Percentiles rank a stretch among this genome's conserved stretches.
These are phyloP conservation scores for Lodderomyces metapsilosis DNA, from an alignment of 1,139 yeast species.

Conservation along the genomic window DNA sequence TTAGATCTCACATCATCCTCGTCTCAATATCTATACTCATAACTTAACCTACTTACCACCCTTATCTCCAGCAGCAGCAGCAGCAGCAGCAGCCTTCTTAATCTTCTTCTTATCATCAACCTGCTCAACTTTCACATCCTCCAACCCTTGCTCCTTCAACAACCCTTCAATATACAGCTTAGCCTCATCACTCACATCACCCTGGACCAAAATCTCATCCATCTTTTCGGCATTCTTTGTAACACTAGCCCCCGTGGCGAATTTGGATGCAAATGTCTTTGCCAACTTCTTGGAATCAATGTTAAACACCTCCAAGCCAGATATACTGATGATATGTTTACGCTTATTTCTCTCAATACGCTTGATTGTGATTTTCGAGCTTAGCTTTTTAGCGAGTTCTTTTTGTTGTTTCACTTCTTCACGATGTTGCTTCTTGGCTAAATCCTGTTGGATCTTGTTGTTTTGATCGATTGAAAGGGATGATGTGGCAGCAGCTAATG, in stretches of 20 bases:
- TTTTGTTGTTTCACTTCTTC: conserved; percentile 88
- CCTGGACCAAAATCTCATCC: conserved; percentile 90
- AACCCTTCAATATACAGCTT: conserved; percentile 71
- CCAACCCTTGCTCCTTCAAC: conserved; percentile 77
- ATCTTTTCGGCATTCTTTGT: conserved; percentile 88
- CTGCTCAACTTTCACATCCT: conserved; percentile 84
- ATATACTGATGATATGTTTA: conserved; percentile 81
- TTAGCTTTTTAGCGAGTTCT: conserved; percentile 73
- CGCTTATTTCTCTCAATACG: conserved; percentile 89
- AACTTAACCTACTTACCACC: not conserved
- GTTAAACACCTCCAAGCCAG: conserved; percentile 86
- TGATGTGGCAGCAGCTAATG: conserved; percentile 35
- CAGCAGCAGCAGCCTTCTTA: conserved; percentile 31
- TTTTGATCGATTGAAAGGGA: conserved; percentile 71
- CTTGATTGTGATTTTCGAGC: conserved; percentile 79
- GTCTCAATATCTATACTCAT: not conserved
- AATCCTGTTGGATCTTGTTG: conserved; percentile 75
- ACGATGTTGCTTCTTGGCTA: conserved; percentile 82
- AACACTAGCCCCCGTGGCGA: conserved; percentile 97
- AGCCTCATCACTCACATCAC: conserved; percentile 93
- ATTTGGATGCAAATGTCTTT: conserved; percentile 88
- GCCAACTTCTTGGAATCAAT: conserved; percentile 89
- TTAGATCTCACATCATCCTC: not conserved
- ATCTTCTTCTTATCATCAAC: conserved; percentile 79
- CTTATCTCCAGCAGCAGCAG: conserved; percentile 7